Conservation (phyloP, 140 eudicot species). For the Flaveria floridana region DNA sequence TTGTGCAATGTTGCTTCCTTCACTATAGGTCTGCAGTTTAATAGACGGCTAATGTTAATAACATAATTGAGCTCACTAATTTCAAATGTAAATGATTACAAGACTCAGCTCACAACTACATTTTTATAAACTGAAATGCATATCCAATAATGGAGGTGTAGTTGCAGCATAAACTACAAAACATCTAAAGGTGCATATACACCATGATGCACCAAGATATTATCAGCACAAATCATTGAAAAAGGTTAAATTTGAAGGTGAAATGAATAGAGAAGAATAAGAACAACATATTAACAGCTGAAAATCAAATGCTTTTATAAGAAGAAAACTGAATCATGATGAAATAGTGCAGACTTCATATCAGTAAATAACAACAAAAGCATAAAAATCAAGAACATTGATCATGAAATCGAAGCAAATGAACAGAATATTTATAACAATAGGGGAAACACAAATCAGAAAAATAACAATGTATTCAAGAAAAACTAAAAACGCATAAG, state of each 20-base stretch:
- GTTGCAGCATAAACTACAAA: not conserved
- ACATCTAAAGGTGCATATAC: slow-evolving; percentile 14
- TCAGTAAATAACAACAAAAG: not conserved
- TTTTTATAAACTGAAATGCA: not conserved
- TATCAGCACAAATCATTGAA: slow-evolving; percentile 9
- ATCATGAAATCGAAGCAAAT: too few species aligned
- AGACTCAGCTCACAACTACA: not conserved
- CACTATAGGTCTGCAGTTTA: slow-evolving; percentile 13
- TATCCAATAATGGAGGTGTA: not conserved
- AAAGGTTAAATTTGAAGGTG: not conserved
- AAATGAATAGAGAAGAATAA: not conserved
- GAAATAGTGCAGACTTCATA: too few species aligned
- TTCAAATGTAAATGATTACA: slow-evolving; percentile 1
- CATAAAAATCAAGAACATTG: not conserved
- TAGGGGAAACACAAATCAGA: not conserved
- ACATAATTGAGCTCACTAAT: slow-evolving; percentile 10
- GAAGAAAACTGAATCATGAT: not conserved
- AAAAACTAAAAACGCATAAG: not conserved
- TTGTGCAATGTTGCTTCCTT: not conserved
- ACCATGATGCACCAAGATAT: slow-evolving; percentile 6
- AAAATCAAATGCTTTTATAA: too few species aligned
- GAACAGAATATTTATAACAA: too few species aligned
- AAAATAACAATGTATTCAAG: not conserved
- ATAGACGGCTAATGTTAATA: not conserved
- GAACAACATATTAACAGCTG: not conserved